Evolutionary conservation across 768 basidiomycete genomes (phyloP), one percentile per base, ranked within the genome.

Genomic region (Daedaleopsis nitida): DNA sequence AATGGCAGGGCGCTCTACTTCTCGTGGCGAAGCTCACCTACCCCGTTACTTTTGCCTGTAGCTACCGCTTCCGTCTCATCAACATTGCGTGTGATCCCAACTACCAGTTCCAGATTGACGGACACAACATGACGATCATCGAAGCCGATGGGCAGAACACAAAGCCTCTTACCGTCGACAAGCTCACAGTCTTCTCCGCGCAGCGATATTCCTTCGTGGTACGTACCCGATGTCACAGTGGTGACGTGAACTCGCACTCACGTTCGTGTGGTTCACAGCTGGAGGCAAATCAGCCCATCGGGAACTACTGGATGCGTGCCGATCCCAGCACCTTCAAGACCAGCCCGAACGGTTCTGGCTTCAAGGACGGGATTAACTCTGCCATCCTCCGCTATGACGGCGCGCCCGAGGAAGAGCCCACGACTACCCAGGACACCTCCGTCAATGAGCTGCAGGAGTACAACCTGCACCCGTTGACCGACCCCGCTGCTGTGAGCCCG

Each of bases 61-160:
- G 83, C 5, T 86, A 86, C 63, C 80, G 86, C 16, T 81, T 87
- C 72, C 79, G 86, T 4, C 39, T 88, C 1, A 62, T 87, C 34
- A 73, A 76, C 11, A 76, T 80, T 11, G 81, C 84, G 21, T 87
- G 86, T 66, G 69, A 74, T 73, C 69, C 73, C 17, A 45, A 55
- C 32, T 72, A 55, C 55, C 50, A 14, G 8, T 70, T 74, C 60
- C 68, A 69, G 17, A 70, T 72, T 37, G 71, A 72, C 34, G 48
- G 47, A 6, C 73, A 74, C 57, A 35, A 50, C 3, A 38, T 74
- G 58, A 71, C 68, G 10, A 50, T 74, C 51, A 74, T 74, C 23
- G 72, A 73, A 51, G 73, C 64, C 12, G 73, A 74, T 32, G 69
- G 66, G 16, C 47, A 32, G 55, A 63, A 60, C 47, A 55, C 58